Base-by-base conservation (phyloP, 2,329 filamentous ascomycete species). In the Phialemoniopsis sp. region DNA sequence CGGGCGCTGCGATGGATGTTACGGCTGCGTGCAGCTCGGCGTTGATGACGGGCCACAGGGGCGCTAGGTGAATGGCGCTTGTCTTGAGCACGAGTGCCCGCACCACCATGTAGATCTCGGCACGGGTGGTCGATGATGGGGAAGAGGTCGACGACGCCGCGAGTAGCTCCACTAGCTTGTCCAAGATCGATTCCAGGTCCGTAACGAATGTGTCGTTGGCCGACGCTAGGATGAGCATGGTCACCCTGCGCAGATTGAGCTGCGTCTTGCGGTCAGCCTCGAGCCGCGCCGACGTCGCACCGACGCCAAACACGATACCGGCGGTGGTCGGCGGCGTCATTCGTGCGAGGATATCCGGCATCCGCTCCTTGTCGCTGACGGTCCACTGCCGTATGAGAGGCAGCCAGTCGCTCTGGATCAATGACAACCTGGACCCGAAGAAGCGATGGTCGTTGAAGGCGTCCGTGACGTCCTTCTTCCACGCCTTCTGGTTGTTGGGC, bases 271-370 rank as follows among this genome's bases (percentile, higher is more conserved):
- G 84, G 61, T 98, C 93, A 6, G 94, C 89, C 63, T 98, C 93
- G n/a, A 94, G 77, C 42, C 93, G 78, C 29, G 93, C 93, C 32
- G 90, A 94, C 16, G 88, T 89, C 7, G 93, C 93, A 10, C 94
- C 94, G 1, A 98, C 93, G n/a, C 93, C 93, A 55, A 98, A 98
- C 58, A 98, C 91, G 50, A 98, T 94, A 8, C 93, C 93, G 0
- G 94, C 93, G 13, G 90, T 91, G 2, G 90, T 89, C 6, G 93
- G 93, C 4, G 90, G 78, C 6, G 82, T 82, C 45, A 98, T 77
- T 15, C 89, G 84, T 29, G 78, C 72, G 8, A 97, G 64, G 4
- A 96, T 69, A 45, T 98, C 93, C 0, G 82, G 70, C 64, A 98
- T 76, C 34, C 87, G 81, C 40, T 96, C 90, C 63, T 95, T 96